Conservation (phyloP, 2,329 filamentous ascomycete genomes). For the Colletotrichum sojae region DNA sequence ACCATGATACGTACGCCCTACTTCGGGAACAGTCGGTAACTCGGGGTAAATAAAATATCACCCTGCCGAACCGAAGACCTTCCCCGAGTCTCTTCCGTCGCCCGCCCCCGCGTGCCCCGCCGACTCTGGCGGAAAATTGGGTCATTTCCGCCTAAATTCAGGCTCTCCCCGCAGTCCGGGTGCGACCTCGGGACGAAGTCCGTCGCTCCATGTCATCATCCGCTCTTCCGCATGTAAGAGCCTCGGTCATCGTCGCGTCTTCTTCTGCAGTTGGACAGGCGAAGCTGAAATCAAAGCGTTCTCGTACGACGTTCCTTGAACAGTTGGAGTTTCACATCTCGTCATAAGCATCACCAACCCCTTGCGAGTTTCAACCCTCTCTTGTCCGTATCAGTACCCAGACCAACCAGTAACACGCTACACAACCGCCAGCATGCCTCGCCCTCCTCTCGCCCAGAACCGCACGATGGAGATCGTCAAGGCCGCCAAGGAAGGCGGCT, state of each 20-base stretch:
- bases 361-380: no score
- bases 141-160: slow-evolving; percentile 14
- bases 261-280: no score
- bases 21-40: not conserved
- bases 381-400: no score
- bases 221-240: not conserved
- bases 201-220: slow-evolving; percentile 1
- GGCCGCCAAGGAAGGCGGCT: slow-evolving; percentile 67
- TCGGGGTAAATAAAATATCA: slow-evolving; percentile 5
- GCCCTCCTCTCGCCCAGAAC: slow-evolving; percentile 40
- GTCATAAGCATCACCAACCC: no score
- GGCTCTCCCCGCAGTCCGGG: slow-evolving; percentile 4
- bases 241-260: not conserved
- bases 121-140: slow-evolving; percentile 3
- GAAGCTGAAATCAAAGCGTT: no score
- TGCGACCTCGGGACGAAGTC: slow-evolving; percentile 9
- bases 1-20: no score
- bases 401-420: no score
- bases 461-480: slow-evolving; percentile 60
- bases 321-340: no score
- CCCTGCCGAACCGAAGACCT: slow-evolving; percentile 10
- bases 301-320: no score
- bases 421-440: not conserved
- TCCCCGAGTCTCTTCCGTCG: slow-evolving; percentile 3
- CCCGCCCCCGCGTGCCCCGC: slow-evolving; percentile 1